Percentiles rank a stretch among this genome's conserved stretches.
Evolutionary conservation across 2,329 filamentous ascomycete genomes (phyloP).

Genomic region (Xylaria sp.): DNA sequence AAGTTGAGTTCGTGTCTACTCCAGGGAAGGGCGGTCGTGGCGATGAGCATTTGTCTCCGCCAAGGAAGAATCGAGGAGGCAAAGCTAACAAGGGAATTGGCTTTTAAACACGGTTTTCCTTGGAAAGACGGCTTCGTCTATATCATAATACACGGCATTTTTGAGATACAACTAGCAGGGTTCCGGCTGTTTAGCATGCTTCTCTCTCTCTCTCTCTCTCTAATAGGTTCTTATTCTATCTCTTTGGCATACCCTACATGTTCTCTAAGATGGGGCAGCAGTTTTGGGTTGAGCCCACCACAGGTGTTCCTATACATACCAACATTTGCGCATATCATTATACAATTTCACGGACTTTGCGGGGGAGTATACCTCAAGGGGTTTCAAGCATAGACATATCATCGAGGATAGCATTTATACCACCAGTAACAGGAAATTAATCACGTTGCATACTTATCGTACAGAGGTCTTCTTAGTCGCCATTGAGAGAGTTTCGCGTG

Average conservation of each 20-base stretch:
- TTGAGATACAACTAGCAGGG: background rate
- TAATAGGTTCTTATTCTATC: conserved; percentile 3
- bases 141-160: background rate
- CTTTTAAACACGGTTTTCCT: conserved; percentile 21
- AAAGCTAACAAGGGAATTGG: conserved; percentile 34
- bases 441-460: background rate
- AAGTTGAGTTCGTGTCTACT: conserved; percentile 46
- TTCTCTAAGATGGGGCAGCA: background rate
- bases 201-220: background rate
- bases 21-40: conserved; percentile 34
- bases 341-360: conserved; percentile 4
- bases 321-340: conserved; percentile 1
- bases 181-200: background rate
- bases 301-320: conserved; percentile 12
- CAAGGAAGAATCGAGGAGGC: conserved; percentile 35
- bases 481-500: background rate
- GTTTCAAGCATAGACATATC: conserved; percentile 14
- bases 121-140: background rate
- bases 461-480: background rate
- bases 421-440: conserved; percentile 9
- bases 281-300: background rate
- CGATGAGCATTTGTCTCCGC: conserved; percentile 31
- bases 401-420: conserved; percentile 17
- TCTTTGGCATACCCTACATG: conserved; percentile 13
- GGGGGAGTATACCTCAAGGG: background rate